Evolutionary conservation across 2,329 filamentous ascomycete species (phyloP), one percentile per base, ranked within the genome.

Genomic region (Ophiostoma perfectum): DNA sequence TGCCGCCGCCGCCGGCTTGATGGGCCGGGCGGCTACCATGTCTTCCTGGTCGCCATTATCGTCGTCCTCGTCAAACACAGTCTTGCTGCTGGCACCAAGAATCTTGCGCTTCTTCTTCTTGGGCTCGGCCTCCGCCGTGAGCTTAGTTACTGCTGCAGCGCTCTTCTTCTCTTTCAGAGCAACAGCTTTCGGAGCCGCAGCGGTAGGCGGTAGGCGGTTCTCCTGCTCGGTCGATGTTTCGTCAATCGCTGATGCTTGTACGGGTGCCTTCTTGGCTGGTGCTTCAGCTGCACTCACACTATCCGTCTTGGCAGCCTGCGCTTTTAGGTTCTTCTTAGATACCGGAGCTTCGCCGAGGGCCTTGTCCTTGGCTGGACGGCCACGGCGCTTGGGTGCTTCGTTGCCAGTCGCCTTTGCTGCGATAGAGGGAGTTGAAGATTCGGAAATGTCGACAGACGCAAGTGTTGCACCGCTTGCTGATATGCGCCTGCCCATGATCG

Each of bases 41-140:
- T 68, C 67, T 3, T 58, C 65, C 11, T 39, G 12, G 4, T 65
- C 70, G 12, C 44, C 70, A 11, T 77, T 86, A 5, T 81, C 83
- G 8, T 90, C 89, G 4, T 88, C 88, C 8, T 90, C 88, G 69
- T 90, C 88, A 73, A 94, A 92, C 5, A 95, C 76, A 3, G 87
- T 90, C 11, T 87, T 86, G 64, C 84, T 86, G 36, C 83, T 82
- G 36, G 78, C 80, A 4, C 88, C 87, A 1, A 91, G 81, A 5
- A 92, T 79, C 78, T 92, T 93, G 71, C 90, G 86, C 81, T 90
- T 93, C 82, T 89, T 92, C 75, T 86, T 88, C 77, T 82, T 85
- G 6, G 77, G 79, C 71, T 83, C 80, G 42, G 72, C 73, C 72
- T 79, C 78, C 9, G 65, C 16, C 2, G 41, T 16, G 0, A 41